phyloP scores from a whole-genome alignment of 768 basidiomycete genomes.

The Lentinula lateritia region DNA sequence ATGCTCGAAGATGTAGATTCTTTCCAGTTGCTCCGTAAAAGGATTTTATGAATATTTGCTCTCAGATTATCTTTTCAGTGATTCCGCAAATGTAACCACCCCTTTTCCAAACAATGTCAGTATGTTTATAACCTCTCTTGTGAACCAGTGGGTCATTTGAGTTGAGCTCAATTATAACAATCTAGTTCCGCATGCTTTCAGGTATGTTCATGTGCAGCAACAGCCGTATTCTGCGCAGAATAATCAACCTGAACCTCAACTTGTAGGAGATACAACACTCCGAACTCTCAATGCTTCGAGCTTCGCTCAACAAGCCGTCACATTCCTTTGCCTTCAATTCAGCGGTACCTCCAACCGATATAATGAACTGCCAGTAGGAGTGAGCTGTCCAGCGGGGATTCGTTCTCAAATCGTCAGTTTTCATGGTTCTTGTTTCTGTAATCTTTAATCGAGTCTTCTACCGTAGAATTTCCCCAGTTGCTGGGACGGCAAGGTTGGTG shows the following conservation, averaged over 20 bases:
- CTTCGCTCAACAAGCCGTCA: constrained; percentile 31
- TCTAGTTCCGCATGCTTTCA: constrained; percentile 8
- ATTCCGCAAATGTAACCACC: constrained; percentile 3
- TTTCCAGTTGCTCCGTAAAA: neutral
- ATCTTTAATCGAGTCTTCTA: neutral
- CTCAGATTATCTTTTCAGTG: constrained; percentile 11
- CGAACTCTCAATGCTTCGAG: constrained; percentile 25
- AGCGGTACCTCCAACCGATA: constrained; percentile 22
- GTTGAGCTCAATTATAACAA: neutral
- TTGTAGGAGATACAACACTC: constrained; percentile 24
- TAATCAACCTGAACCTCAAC: neutral
- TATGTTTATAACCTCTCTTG: neutral
- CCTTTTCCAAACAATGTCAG: constrained; percentile 11
- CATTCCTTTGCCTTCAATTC: constrained; percentile 36
- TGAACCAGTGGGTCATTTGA: neutral
- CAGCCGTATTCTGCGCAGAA: neutral
- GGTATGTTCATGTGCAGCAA: neutral
- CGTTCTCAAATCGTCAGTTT: constrained; percentile 14
- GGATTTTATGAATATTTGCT: neutral
- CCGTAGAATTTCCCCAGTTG: constrained; percentile 25
- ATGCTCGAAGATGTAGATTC: constrained; percentile 3
- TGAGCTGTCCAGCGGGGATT: constrained; percentile 14
- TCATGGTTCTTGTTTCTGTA: neutral
- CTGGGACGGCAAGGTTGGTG: constrained; percentile 28
- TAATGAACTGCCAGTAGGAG: constrained; percentile 12